Evolutionary conservation across 768 basidiomycete species (phyloP), one percentile per base, ranked within the genome.

Genomic region (Podaxis sp.): DNA sequence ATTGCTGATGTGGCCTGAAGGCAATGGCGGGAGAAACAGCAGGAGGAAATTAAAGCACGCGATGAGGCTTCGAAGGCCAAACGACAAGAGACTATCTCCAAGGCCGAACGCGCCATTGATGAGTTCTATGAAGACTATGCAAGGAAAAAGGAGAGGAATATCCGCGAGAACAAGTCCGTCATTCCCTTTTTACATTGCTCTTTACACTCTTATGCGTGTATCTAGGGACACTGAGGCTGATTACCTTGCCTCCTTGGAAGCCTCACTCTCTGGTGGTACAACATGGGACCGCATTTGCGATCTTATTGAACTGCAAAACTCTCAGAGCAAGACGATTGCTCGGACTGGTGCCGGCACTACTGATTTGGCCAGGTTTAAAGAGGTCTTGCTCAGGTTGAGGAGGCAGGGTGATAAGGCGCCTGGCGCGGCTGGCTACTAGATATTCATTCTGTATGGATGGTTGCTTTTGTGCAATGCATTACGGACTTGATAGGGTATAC

Each of bases 261-360:
- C 87, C 51, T 84, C 87, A 9, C 85, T 98, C 54, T 88, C 93
- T 0, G 80, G 83, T 57, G 97, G 96, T 25, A 97, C 96, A 21
- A 96, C 95, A 6, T 99, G 96, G 96, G 87, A 94, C 66, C 89
- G 97, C 38, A 96, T 99, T 69, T 90, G 88, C 70, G 86, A 87
- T 27, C 74, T 87, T 54, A 75, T 97, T 63, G 93, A 95, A 66
- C 81, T 99, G 38, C 86, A 96, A 72, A 98, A 98, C 72, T 97
- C 95, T 57, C 94, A 98, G 74, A 95, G 92, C 80, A 99, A 98
- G 79, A 98, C 95, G 3, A 80, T 93, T 66, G 88, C 95, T 16
- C 85, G 94, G 48, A 84, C 90, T 35, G 93, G 93, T 13, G 77
- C 91, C 10, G 90, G 90, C 5, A 94, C 95, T 38, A 94, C 91